phyloP scores from a whole-genome alignment of 768 basidiomycete species.

The Suillus ampliporus region DNA sequence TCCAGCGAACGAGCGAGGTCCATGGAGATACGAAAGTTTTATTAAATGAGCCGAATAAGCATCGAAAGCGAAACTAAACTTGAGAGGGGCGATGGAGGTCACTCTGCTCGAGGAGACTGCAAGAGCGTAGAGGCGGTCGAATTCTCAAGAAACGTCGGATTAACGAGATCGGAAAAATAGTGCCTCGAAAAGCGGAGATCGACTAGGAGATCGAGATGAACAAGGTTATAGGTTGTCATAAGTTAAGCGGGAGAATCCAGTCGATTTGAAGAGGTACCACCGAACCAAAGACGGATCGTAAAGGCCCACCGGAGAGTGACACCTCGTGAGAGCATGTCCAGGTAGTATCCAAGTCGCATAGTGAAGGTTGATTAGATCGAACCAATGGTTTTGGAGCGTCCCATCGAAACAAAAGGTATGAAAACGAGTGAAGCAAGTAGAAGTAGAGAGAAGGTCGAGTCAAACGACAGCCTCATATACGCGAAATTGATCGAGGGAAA shows the following conservation, averaged over 20 bases:
- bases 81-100: no score
- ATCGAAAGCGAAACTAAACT: no score
- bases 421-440: not conserved
- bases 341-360: not conserved
- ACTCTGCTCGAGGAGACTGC: no score
- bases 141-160: not conserved
- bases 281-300: not conserved
- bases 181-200: not conserved
- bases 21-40: no score
- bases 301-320: no score
- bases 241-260: not conserved
- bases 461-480: not conserved
- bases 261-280: not conserved
- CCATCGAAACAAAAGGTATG: not conserved
- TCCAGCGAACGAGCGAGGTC: not conserved
- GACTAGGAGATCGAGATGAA: not conserved
- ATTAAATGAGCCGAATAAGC: no score
- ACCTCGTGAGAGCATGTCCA: no score
- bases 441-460: not conserved
- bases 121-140: no score
- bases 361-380: not conserved
- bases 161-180: not conserved
- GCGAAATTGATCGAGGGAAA: not conserved
- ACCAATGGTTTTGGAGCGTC: not conserved
- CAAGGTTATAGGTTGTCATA: not conserved